Percentiles rank a stretch among this genome's conserved stretches.
Evolutionary conservation across 164 flowering plant genomes (phyloP).

Genomic region (Euptelea pleiosperma): DNA sequence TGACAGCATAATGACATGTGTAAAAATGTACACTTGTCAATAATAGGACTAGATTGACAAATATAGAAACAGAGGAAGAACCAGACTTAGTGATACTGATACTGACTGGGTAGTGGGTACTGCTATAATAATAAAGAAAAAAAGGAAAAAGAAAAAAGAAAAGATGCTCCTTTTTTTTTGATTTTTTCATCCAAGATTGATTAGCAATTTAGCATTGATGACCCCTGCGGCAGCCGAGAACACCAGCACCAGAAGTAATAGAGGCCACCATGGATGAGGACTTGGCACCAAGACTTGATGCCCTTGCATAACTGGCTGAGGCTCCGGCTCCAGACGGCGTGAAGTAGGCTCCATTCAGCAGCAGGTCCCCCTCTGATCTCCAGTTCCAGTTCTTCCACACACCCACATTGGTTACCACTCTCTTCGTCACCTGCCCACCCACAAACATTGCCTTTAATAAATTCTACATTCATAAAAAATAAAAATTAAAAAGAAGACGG

Average conservation of each 20-base stretch:
- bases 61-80: neutral
- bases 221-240: constrained; percentile 66
- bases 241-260: constrained; percentile 81
- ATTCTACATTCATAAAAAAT: no score
- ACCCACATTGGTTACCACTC: constrained; percentile 50
- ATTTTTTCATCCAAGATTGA: constrained; percentile 11
- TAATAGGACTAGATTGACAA: constrained; percentile 2
- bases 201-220: constrained; percentile 48
- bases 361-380: neutral
- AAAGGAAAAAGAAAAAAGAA: constrained; percentile 10
- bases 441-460: no score
- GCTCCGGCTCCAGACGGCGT: constrained; percentile 90
- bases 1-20: constrained; percentile 43
- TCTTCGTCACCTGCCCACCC: constrained; percentile 75
- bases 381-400: constrained; percentile 1
- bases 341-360: constrained; percentile 11
- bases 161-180: neutral
- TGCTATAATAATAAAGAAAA: constrained; percentile 1
- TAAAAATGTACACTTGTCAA: constrained; percentile 62
- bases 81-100: constrained; percentile 3
- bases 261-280: constrained; percentile 83
- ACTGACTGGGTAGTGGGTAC: constrained; percentile 5
- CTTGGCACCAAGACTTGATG: constrained; percentile 92
- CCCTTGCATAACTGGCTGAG: constrained; percentile 82
- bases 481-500: no score